Base-by-base conservation (phyloP, 352 stramenopile genomes). In the Globisporangium spinosum region DNA sequence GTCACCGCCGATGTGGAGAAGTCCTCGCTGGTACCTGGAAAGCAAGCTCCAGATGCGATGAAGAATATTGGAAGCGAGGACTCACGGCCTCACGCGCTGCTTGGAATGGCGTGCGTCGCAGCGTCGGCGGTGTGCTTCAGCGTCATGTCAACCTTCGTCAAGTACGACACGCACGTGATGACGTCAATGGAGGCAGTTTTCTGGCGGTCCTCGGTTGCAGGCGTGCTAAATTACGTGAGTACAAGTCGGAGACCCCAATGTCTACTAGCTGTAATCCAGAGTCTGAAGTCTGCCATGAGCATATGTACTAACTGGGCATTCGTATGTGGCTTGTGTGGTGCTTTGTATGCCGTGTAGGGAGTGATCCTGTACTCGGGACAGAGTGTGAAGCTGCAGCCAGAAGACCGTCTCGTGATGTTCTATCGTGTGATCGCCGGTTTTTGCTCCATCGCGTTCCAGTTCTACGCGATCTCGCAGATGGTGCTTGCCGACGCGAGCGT, bases 131-230 rank as follows among this genome's bases (percentile, higher is more conserved):
- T 94, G 51, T 92, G 83, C 72, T 94, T 94, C 69, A 91, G 81
- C 62, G 72, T 92, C 76, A 92, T 93, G 83, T 92, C 87, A 17
- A 91, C 81, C 17, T 74, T 92, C 57, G 58, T 92, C 76, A 94
- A 94, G 80, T 90, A 82, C 64, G 82, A 82, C 47, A 90, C 82
- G 49, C 89, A 77, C 74, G 79, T 69, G 43, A 90, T 93, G 82
- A 85, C 83, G n/a, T 88, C 87, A 8, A 84, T 93, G 59, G 87
- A 93, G 59, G 82, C 79, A 56, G 80, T 94, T 65, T 91, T 94
- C 71, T 94, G 84, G 86, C 82, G 84, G 43, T 91, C 82, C 3
- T 57, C 79, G 40, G 76, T 87, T 17, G 78, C 76, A 23, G 76
- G 88, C 40, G 0, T 64, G 6, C 76, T 89, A 58, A 94, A 91